Base-by-base conservation (phyloP, 768 basidiomycete genomes). In the Pleurotus cornucopiae region DNA sequence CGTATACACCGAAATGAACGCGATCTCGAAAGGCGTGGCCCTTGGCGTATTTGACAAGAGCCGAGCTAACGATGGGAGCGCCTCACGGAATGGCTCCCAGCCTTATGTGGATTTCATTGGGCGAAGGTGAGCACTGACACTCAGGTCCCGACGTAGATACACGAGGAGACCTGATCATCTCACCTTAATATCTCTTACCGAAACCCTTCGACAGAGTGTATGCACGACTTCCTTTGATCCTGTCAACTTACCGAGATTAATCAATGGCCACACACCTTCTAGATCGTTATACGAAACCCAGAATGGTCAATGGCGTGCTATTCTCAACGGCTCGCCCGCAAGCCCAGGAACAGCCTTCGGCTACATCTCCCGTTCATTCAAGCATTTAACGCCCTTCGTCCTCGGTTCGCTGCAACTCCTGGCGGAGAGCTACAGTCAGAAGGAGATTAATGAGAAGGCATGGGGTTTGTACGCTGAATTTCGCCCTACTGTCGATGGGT, bases 1-100 rank as follows among this genome's bases (percentile, higher is more conserved):
- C 47, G 92, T 88, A 16, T 97, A 94, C 68, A 96, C 94, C 7
- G 93, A 96, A 66, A 83, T 96, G 81, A 96, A 95, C 60, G 92
- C 92, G 0, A 73, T 90, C 39, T 76, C 87, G 25, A 96, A 94
- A 67, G 94, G 93, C 9, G 77, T 92, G 20, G 85, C 88, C 34
- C 75, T 97, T 21, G 94, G 95, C 2, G 79, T 94, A 54, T 86
- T 86, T 64, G 76, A 85, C 49, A 68, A 77, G 60, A 73, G 75
- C 23, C 79, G 78, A 49, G 77, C 79, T 57, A 75, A 74, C 58
- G 80, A 79, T 26, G 75, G 76, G 58, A 86, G 88, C 61, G 82
- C 81, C 2, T 69, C 68, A 6, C 71, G 72, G 52, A 75, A 71
- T 49, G 86, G 84, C 34, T 75, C 85, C 2, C 92, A 94, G 67